A percentile compares a stretch with the other conserved stretches of the same genome.
Evolutionary conservation across 164 flowering plant genomes (phyloP).

Genomic region (Chloranthus sessilifolius): DNA sequence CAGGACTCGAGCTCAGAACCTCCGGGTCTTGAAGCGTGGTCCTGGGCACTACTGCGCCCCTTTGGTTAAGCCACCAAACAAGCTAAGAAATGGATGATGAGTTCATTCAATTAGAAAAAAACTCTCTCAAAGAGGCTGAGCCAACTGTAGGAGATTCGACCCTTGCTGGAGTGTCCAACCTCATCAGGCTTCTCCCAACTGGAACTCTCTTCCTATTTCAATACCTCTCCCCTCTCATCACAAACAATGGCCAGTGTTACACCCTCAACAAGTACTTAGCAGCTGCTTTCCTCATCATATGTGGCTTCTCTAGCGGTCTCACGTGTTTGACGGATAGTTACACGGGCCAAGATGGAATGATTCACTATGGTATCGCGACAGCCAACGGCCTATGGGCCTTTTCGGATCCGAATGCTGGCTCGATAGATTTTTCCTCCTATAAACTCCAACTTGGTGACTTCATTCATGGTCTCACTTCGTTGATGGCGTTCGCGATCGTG

Average conservation of each 20-base stretch:
- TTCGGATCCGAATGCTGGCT: not conserved
- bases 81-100: no score
- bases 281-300: constrained; percentile 34
- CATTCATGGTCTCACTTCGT: constrained; percentile 53
- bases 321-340: constrained; percentile 80
- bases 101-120: no score
- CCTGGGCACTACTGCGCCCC: no score
- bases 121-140: no score
- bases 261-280: constrained; percentile 55
- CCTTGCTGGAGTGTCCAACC: constrained; percentile 48
- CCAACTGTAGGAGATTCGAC: constrained; percentile 18
- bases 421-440: constrained; percentile 34
- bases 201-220: constrained; percentile 80
- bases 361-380: constrained; percentile 67
- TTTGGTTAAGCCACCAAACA: no score
- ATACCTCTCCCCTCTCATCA: constrained; percentile 65
- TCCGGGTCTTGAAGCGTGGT: no score
- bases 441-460: constrained; percentile 63
- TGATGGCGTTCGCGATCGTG: constrained; percentile 50
- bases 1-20: no score
- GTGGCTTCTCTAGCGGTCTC: constrained; percentile 59
- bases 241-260: constrained; percentile 73
- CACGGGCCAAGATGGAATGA: constrained; percentile 37
- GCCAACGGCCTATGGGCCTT: constrained; percentile 55
- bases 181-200: constrained; percentile 78